phyloP scores from a whole-genome alignment of 495 filamentous ascomycete species.

The Penicillium arizonense region DNA sequence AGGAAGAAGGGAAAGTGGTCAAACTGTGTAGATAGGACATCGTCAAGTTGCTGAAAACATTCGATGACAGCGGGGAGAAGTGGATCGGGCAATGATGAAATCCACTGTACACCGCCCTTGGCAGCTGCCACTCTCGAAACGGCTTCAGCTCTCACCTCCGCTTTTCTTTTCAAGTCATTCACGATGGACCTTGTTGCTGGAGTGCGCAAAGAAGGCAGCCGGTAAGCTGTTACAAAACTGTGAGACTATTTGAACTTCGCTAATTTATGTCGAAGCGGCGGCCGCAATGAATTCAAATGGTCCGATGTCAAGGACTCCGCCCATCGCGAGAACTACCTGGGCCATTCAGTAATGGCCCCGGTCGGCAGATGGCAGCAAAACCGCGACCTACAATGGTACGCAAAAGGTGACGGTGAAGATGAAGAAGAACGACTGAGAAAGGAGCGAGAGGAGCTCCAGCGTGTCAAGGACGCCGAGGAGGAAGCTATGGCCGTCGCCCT shows the following conservation, averaged over 20 bases:
- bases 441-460: constrained; percentile 71
- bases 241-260: constrained; percentile 4
- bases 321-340: constrained; percentile 96
- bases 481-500: constrained; percentile 82
- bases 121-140: neutral
- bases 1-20: neutral
- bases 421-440: constrained; percentile 60
- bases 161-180: neutral
- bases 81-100: constrained; percentile 21
- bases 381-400: constrained; percentile 87
- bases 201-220: constrained; percentile 89
- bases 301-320: constrained; percentile 82
- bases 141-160: neutral
- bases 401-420: constrained; percentile 59
- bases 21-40: constrained; percentile 14
- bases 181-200: constrained; percentile 93
- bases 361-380: constrained; percentile 95
- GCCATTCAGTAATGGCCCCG: constrained; percentile 91
- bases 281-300: constrained; percentile 92
- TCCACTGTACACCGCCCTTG: constrained; percentile 2
- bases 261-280: constrained; percentile 58
- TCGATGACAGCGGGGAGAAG: constrained; percentile 14
- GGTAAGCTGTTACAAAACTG: constrained; percentile 33
- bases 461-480: constrained; percentile 88
- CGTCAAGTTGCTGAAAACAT: constrained; percentile 12